These are phyloP conservation scores for Fusarium veterinarium DNA, from an alignment of 2,329 filamentous ascomycete genomes.

Conservation along the genomic window DNA sequence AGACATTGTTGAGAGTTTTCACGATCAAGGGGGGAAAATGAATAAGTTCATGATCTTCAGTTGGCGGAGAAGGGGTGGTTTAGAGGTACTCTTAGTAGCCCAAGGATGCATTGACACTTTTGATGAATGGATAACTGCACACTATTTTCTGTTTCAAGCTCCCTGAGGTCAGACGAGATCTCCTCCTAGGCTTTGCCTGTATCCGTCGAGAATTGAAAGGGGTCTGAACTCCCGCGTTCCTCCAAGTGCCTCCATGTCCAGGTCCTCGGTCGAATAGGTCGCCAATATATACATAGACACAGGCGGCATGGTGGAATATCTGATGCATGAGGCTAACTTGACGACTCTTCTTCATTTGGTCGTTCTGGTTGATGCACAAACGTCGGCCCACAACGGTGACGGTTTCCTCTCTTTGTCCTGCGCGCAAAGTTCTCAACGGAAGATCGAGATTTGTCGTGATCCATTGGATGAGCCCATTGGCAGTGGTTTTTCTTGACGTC, in stretches of 20 bases:
- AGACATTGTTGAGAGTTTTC: constrained; percentile 3
- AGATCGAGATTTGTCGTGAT: constrained; percentile 45
- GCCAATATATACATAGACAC: constrained; percentile 23
- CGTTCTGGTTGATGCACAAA: constrained; percentile 43
- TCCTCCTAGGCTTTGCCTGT: constrained; percentile 5
- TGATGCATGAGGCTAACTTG: constrained; percentile 41
- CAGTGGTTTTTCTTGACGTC: constrained; percentile 24
- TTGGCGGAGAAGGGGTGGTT: not conserved
- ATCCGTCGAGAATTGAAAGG: constrained; percentile 12
- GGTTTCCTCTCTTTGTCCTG: not conserved
- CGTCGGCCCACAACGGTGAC: constrained; percentile 42
- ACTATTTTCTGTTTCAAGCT: constrained; percentile 1
- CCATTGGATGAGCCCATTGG: constrained; percentile 34
- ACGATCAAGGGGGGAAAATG: constrained; percentile 12
- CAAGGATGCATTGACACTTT: constrained; percentile 22
- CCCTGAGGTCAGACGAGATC: constrained; percentile 2
- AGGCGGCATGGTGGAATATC: constrained; percentile 38
- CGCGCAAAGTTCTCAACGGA: constrained; percentile 44
- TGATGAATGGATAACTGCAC: constrained; percentile 10
- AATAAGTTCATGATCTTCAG: constrained; percentile 9
- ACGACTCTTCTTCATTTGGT: constrained; percentile 29
- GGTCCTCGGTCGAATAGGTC: not conserved
- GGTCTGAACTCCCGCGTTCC: not conserved
- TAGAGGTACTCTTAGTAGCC: constrained; percentile 15
- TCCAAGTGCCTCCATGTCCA: not conserved